These are phyloP conservation scores for Wickerhamiella alocasiicola DNA, from an alignment of 805 yeast species.

Conservation along the genomic window DNA sequence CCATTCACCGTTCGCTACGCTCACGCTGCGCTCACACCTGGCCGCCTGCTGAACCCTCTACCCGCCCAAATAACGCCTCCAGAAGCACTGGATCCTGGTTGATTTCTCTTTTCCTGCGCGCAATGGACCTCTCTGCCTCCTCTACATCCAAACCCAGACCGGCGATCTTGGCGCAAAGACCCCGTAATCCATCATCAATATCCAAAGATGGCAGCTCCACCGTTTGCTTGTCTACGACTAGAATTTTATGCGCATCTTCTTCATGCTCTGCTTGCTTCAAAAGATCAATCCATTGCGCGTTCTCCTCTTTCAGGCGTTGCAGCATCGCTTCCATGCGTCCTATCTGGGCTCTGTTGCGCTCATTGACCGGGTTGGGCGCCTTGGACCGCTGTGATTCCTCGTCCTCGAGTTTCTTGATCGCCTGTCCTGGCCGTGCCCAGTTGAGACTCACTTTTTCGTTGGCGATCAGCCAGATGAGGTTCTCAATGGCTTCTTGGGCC, in stretches of 20 bases:
- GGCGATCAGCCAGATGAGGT: constrained; percentile 1
- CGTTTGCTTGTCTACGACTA: background rate
- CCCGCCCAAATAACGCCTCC: background rate
- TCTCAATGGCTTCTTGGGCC: background rate
- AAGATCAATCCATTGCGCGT: background rate
- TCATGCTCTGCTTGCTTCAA: background rate
- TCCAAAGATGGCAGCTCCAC: background rate
- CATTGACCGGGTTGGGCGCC: constrained; percentile 5
- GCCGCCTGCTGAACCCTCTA: no score
- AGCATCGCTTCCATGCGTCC: background rate
- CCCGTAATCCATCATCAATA: background rate
- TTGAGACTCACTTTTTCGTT: constrained; percentile 1
- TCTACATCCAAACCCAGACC: background rate
- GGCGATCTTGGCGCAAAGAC: background rate
- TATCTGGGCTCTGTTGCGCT: background rate
- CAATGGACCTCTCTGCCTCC: background rate
- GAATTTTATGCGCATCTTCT: background rate
- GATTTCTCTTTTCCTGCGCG: background rate
- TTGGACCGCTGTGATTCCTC: background rate
- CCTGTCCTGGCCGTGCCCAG: constrained; percentile 7
- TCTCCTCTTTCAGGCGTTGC: background rate
- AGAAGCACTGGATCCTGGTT: background rate
- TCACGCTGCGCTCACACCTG: no score
- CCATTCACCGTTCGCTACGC: no score
- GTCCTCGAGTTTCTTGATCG: background rate